Evolutionary conservation across 1,139 yeast species (phyloP).

Genomic region (Hyphopichia fennica): DNA sequence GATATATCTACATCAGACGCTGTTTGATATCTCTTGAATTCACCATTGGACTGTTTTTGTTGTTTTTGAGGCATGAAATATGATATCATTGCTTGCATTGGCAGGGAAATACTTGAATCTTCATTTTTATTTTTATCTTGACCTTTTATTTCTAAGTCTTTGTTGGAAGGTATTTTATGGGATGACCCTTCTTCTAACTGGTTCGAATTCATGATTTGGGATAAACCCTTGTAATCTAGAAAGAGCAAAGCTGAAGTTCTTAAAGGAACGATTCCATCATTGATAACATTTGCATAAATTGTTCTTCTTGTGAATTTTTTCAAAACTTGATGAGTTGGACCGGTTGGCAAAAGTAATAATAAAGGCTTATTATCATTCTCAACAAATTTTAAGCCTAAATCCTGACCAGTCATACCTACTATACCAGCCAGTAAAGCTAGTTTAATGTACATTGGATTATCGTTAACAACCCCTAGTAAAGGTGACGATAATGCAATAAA

Average conservation of each 20-base stretch:
- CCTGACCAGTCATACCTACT: conserved; percentile 93
- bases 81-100: conserved; percentile 46
- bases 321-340: conserved; percentile 72
- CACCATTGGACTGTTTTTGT: conserved; percentile 14
- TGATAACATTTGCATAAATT: conserved; percentile 73
- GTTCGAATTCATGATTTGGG: conserved; percentile 38
- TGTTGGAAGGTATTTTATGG: conserved; percentile 19
- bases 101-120: conserved; percentile 29
- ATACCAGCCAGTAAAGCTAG: conserved; percentile 84
- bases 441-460: conserved; percentile 85
- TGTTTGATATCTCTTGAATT: conserved; percentile 34
- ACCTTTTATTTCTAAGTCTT: conserved; percentile 12
- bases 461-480: conserved; percentile 76
- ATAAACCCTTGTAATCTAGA: conserved; percentile 53
- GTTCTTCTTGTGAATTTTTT: conserved; percentile 67
- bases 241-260: conserved; percentile 82
- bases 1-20: conserved; percentile 8
- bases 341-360: conserved; percentile 71
- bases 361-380: conserved; percentile 57
- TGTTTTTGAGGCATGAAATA: conserved; percentile 50
- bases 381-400: conserved; percentile 60
- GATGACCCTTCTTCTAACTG: conserved; percentile 9
- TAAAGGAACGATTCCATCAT: conserved; percentile 92
- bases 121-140: conserved; percentile 9
- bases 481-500: conserved; percentile 89